Evolutionary conservation across 371 early-diverging fungal species (phyloP).

Genomic region (Synchytrium microbalum): DNA sequence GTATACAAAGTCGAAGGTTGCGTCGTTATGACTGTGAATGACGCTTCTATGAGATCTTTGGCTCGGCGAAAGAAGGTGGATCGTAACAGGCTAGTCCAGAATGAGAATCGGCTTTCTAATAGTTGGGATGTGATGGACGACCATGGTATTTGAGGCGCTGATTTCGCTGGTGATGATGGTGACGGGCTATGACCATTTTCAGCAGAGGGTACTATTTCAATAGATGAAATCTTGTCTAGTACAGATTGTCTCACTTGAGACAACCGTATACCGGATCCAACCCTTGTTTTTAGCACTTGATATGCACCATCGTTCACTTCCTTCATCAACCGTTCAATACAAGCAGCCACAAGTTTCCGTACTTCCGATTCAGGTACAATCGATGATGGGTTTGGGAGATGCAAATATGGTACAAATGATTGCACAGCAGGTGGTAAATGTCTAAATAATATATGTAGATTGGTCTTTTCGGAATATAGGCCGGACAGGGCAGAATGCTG

Average conservation of each 20-base stretch:
- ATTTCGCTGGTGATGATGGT: not conserved
- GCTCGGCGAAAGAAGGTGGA: conserved; percentile 11
- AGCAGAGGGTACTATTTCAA: not conserved
- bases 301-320: not conserved
- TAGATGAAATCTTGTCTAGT: conserved; percentile 1
- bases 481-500: conserved; percentile 1
- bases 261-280: not conserved
- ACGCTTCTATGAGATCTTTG: conserved; percentile 10
- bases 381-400: too few species aligned
- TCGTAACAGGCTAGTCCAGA: conserved; percentile 21
- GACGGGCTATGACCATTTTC: not conserved
- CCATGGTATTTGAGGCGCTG: not conserved
- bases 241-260: not conserved
- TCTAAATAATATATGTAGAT: conserved; percentile 27
- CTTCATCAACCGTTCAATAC: not conserved
- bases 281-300: not conserved
- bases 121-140: conserved; percentile 4
- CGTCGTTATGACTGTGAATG: conserved; percentile 8
- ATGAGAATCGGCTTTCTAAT: conserved; percentile 11
- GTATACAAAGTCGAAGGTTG: not conserved
- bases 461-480: conserved; percentile 28
- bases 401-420: too few species aligned
- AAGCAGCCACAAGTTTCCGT: not conserved
- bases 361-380: too few species aligned
- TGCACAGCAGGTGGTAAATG: conserved; percentile 26